These are phyloP conservation scores for Chaetomium sp. DNA, from an alignment of 2,329 filamentous ascomycete genomes.

Conservation along the genomic window DNA sequence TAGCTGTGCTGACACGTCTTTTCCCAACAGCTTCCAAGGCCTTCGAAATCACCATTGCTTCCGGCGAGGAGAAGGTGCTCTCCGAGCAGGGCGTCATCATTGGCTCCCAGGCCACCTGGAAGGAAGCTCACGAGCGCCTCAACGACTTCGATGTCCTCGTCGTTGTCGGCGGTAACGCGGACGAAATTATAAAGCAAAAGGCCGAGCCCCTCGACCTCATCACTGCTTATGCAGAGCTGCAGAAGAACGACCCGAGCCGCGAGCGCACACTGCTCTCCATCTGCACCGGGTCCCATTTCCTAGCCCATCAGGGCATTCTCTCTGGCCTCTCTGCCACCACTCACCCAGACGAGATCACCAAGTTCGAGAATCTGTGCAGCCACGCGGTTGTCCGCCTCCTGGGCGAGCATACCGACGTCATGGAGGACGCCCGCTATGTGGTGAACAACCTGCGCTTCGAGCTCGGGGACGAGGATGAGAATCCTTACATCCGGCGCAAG, in stretches of 20 bases:
- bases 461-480: constrained; percentile 77
- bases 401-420: constrained; percentile 77
- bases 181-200: constrained; percentile 66
- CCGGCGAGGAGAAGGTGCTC: constrained; percentile 56
- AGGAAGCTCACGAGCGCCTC: constrained; percentile 73
- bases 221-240: constrained; percentile 74
- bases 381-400: constrained; percentile 69
- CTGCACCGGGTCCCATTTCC: constrained; percentile 77
- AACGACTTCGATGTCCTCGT: constrained; percentile 79
- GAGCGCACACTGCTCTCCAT: constrained; percentile 81
- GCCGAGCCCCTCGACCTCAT: constrained; percentile 71
- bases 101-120: constrained; percentile 74
- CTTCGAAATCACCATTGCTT: constrained; percentile 60
- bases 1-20: constrained; percentile 25
- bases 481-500: constrained; percentile 79
- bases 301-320: constrained; percentile 75
- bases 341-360: constrained; percentile 78
- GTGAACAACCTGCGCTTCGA: constrained; percentile 92
- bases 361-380: constrained; percentile 79
- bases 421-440: constrained; percentile 79
- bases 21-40: constrained; percentile 52
- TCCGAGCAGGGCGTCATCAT: constrained; percentile 68
- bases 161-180: constrained; percentile 70
- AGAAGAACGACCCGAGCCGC: constrained; percentile 74
- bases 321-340: constrained; percentile 79